Conservation (phyloP, 129 eudicot genomes). For the Flaveria trinervia region DNA sequence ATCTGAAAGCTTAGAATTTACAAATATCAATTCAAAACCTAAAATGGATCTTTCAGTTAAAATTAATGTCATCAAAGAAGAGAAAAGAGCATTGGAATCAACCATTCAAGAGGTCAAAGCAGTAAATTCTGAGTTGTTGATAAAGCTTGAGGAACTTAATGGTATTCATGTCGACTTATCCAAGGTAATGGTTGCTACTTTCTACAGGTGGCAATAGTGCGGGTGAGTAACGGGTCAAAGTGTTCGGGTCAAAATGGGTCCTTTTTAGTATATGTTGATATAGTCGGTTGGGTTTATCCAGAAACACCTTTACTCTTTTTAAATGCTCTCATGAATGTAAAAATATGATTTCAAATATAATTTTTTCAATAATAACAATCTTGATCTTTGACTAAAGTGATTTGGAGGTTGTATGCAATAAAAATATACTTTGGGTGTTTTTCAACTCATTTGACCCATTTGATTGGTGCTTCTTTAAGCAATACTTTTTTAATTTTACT, state of each 20-base stretch:
- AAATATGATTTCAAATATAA: not conserved
- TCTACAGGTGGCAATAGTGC: not conserved
- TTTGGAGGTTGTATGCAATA: constrained; percentile 14
- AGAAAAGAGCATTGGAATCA: constrained; percentile 63
- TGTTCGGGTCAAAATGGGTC: not conserved
- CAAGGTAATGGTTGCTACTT: constrained; percentile 50
- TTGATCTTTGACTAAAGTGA: not conserved
- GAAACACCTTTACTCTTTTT: not conserved
- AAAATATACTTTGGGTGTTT: constrained; percentile 2
- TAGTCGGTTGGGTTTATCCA: not conserved
- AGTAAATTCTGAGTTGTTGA: constrained; percentile 58
- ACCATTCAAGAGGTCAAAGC: constrained; percentile 52
- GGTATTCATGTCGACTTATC: constrained; percentile 62
- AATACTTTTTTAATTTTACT: not conserved
- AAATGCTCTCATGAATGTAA: not conserved
- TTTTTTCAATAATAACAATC: not conserved
- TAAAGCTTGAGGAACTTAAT: constrained; percentile 67
- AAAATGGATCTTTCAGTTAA: constrained; percentile 56
- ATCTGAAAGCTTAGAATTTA: constrained; percentile 49
- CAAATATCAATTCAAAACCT: constrained; percentile 39
- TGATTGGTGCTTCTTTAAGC: not conserved
- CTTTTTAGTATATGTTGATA: not conserved
- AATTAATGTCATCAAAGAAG: constrained; percentile 49
- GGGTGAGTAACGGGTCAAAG: not conserved
- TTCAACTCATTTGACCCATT: constrained; percentile 9